A percentile compares a stretch with the other conserved stretches of the same genome.
Conservation (phyloP, 768 basidiomycete genomes). For the Peribolospora baueri region DNA sequence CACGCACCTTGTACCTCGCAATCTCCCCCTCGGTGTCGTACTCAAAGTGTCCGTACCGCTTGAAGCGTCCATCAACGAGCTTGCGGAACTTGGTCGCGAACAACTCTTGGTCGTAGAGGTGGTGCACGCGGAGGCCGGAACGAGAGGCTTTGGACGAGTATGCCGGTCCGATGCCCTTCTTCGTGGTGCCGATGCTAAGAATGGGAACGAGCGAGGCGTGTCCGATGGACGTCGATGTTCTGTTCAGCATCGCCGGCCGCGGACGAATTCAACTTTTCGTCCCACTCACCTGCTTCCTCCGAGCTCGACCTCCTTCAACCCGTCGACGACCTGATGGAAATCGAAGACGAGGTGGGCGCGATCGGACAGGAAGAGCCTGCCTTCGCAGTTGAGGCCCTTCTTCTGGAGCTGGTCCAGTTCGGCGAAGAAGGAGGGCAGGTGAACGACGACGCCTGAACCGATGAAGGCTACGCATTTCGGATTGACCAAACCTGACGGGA, state of each 20-base stretch:
- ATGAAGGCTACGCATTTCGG: constrained; percentile 62
- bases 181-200: constrained; percentile 80
- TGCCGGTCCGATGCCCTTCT: constrained; percentile 92
- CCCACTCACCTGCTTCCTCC: constrained; percentile 48
- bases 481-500: constrained; percentile 51
- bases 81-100: constrained; percentile 85
- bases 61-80: constrained; percentile 88
- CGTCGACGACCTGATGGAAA: constrained; percentile 98
- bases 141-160: constrained; percentile 95
- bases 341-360: constrained; percentile 94
- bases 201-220: neutral
- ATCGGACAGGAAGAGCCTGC: constrained; percentile 76
- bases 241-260: too few species aligned
- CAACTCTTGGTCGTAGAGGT: constrained; percentile 45
- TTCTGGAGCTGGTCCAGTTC: constrained; percentile 66
- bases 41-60: constrained; percentile 91
- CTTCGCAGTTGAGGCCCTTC: constrained; percentile 66
- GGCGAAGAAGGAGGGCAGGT: constrained; percentile 77
- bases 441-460: constrained; percentile 86
- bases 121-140: constrained; percentile 84
- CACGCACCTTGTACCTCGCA: constrained; percentile 53
- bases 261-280: neutral
- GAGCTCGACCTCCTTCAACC: constrained; percentile 88
- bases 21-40: constrained; percentile 98
- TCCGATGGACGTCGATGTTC: neutral